Evolutionary conservation across 140 eudicot species (phyloP), one percentile per base, ranked within the genome.

Genomic region (Erigeron philadelphicus): DNA sequence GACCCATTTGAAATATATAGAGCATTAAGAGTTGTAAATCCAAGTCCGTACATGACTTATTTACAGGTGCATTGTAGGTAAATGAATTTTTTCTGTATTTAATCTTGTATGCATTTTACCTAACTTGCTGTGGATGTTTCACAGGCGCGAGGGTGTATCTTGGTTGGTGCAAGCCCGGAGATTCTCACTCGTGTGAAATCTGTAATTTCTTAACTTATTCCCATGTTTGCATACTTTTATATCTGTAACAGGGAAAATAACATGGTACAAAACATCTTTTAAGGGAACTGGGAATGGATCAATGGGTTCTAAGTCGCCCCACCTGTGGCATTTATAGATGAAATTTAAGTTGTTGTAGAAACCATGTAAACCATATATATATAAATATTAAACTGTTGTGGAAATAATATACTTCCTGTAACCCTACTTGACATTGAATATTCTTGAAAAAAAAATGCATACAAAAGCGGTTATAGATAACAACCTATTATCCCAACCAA

Each of bases 101-200:
- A 1, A 31, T 69, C 44, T 45, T 11, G 11, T 57, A 40, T 72
- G 50, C 8, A 49, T 31, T 16, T 44, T 47, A 50, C 71, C 7
- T 8, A 61, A 70, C 46, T 46, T 18, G 1, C 6, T 72, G 11
- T 25, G 61, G 61, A 38, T 40, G 65, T 64, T 65, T 17, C 59
- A 44, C 82, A 91, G 97, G 97, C 89, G 59, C 83, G 96, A 75
- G 97, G 96, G 63, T 87, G 92, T 68, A 79, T 87, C 75, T 61
- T 87, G 67, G 97, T 90, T 84, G 87, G 95, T 74, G 82, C 97
- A 71, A 90, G 97, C 82, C 97, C 97, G 8, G 95, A 91, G 79
- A 86, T 82, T 64, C 92, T 88, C 55, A 86, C 95, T 5, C 88
- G 86, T 56, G 86, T 86, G 55, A 82, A 85, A 71, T 81, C 84